These are phyloP conservation scores for Cordyceps sp. DNA, from an alignment of 2,329 filamentous ascomycete species.

Conservation along the genomic window DNA sequence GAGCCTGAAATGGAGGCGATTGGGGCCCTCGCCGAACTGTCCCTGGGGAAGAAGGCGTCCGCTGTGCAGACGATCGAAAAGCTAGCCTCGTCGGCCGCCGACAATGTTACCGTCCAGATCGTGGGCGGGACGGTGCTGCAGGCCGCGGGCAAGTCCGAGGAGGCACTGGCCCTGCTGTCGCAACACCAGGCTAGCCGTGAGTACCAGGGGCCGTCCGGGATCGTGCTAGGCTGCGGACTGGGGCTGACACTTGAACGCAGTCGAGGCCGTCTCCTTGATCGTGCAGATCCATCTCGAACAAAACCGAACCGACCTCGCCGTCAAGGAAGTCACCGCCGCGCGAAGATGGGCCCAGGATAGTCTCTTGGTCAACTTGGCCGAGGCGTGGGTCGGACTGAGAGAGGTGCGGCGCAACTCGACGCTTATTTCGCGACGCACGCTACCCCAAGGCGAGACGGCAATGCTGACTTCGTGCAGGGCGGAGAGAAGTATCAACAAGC, in stretches of 20 bases:
- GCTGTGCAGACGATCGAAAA: constrained; percentile 49
- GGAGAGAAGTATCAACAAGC: constrained; percentile 92
- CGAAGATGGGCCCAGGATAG: constrained; percentile 93
- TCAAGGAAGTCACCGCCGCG: constrained; percentile 76
- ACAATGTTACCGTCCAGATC: constrained; percentile 70
- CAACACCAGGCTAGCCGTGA: constrained; percentile 76
- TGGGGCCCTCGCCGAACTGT: constrained; percentile 54
- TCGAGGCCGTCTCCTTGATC: constrained; percentile 68
- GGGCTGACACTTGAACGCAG: constrained; percentile 19
- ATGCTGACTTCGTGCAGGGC: constrained; percentile 38
- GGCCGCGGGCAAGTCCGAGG: constrained; percentile 64
- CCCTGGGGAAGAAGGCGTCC: constrained; percentile 39
- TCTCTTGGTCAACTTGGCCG: constrained; percentile 80
- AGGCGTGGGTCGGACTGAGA: constrained; percentile 86
- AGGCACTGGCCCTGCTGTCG: constrained; percentile 62
- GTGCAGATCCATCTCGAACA: constrained; percentile 85
- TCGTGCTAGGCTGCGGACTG: neutral
- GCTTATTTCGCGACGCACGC: neutral
- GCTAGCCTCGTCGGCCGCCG: constrained; percentile 47
- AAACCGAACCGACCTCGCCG: constrained; percentile 76
- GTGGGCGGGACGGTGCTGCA: constrained; percentile 70
- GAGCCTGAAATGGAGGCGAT: constrained; percentile 64
- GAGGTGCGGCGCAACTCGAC: constrained; percentile 35
- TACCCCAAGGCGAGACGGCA: neutral
- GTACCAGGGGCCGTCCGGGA: constrained; percentile 15